These are phyloP conservation scores for Metschnikowia gruessii DNA, from an alignment of 805 yeast species.

Conservation along the genomic window DNA sequence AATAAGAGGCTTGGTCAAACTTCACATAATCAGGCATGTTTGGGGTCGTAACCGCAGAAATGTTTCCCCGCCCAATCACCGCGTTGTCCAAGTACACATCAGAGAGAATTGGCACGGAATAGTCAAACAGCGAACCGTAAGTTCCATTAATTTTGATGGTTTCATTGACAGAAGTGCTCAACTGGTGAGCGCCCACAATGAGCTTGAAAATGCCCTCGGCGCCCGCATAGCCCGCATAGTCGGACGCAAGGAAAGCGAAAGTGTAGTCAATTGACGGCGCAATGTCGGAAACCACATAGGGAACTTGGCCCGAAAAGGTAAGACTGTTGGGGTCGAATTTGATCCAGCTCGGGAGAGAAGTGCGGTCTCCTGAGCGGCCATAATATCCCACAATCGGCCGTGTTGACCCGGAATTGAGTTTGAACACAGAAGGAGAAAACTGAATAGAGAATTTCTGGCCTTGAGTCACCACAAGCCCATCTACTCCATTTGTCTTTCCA, in stretches of 20 bases:
- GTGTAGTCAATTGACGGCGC: slow-evolving; percentile 81
- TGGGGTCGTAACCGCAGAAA: slow-evolving; percentile 48
- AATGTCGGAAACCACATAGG: slow-evolving; percentile 75
- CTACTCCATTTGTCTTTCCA: slow-evolving; percentile 75
- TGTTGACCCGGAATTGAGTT: slow-evolving; percentile 40
- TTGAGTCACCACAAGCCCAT: slow-evolving; percentile 71
- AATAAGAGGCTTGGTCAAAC: slow-evolving; percentile 36
- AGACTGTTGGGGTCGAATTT: slow-evolving; percentile 59
- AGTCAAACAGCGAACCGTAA: slow-evolving; percentile 50
- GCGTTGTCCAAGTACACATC: slow-evolving; percentile 64
- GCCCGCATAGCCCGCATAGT: slow-evolving; percentile 69
- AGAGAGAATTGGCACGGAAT: slow-evolving; percentile 58
- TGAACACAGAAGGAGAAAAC: slow-evolving; percentile 62
- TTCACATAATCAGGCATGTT: slow-evolving; percentile 62
- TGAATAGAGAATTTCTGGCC: slow-evolving; percentile 62
- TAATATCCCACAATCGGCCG: slow-evolving; percentile 62
- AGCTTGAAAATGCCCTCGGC: slow-evolving; percentile 67
- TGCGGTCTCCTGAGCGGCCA: slow-evolving; percentile 76
- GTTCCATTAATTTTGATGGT: slow-evolving; percentile 66
- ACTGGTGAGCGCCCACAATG: slow-evolving; percentile 83
- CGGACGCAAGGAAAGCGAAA: slow-evolving; percentile 76
- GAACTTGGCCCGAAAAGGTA: slow-evolving; percentile 84
- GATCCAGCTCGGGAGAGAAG: slow-evolving; percentile 92
- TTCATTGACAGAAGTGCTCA: slow-evolving; percentile 62
- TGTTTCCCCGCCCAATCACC: slow-evolving; percentile 45